phyloP scores from a whole-genome alignment of 2,329 filamentous ascomycete species.

The Phialocephala sp. region DNA sequence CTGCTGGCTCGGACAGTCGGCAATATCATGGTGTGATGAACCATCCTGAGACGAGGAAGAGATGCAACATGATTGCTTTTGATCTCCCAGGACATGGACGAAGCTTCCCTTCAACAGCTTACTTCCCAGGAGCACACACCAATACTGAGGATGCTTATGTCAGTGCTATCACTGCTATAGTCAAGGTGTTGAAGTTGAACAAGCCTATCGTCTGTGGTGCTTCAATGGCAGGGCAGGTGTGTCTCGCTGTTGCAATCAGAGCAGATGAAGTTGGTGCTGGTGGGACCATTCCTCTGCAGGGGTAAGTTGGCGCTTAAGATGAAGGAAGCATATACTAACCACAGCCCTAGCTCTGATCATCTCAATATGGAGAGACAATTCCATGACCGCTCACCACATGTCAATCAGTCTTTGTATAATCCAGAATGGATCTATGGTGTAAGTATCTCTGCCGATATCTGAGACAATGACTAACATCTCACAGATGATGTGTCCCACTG shows the following conservation, averaged over 20 bases:
- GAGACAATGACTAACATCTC: background rate
- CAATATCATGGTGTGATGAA: constrained; percentile 60
- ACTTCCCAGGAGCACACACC: constrained; percentile 30
- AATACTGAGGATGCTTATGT: constrained; percentile 21
- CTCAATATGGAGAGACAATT: constrained; percentile 46
- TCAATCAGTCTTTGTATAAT: constrained; percentile 54
- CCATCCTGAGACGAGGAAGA: constrained; percentile 51
- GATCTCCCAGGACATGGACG: constrained; percentile 56
- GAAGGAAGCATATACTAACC: constrained; percentile 11
- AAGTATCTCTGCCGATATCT: background rate
- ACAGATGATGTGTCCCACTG: constrained; percentile 26
- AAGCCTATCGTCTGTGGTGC: constrained; percentile 56
- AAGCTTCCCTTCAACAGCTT: constrained; percentile 51
- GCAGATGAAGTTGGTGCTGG: constrained; percentile 53
- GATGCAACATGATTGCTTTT: constrained; percentile 55
- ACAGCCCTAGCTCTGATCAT: constrained; percentile 36
- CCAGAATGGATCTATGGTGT: constrained; percentile 52
- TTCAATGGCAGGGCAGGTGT: constrained; percentile 56
- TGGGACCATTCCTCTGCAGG: constrained; percentile 54
- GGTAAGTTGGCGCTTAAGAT: constrained; percentile 35
- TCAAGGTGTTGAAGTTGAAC: constrained; percentile 50
- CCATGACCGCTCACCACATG: constrained; percentile 52
- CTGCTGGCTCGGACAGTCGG: constrained; percentile 52
- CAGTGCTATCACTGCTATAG: constrained; percentile 37
- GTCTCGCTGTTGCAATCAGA: constrained; percentile 52